These are phyloP conservation scores for Apostasia ramifera DNA, from an alignment of 106 monocot genomes.

Conservation along the genomic window DNA sequence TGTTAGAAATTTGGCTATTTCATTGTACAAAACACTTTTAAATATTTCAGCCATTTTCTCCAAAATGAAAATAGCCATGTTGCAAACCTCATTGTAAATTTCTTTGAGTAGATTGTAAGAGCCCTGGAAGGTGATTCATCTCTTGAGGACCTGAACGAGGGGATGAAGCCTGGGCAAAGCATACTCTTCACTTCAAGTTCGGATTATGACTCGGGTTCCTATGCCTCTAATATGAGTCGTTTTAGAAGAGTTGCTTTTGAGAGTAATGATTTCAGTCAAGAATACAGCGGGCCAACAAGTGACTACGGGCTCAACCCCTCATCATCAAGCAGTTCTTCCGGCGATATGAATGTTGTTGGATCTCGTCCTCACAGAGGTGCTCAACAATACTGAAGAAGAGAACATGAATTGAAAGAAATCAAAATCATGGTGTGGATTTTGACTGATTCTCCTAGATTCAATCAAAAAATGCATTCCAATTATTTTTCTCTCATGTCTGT, in stretches of 20 bases:
- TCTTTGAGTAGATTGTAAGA: slow-evolving; percentile 27
- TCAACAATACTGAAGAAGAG: background rate
- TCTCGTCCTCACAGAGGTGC: background rate
- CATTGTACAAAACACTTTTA: too few species aligned
- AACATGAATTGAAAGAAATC: background rate
- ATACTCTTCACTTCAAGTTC: slow-evolving; percentile 19
- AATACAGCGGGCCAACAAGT: slow-evolving; percentile 21
- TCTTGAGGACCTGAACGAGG: slow-evolving; percentile 22
- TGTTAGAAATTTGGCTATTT: too few species aligned
- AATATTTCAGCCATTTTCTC: too few species aligned
- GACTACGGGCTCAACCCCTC: slow-evolving; percentile 35
- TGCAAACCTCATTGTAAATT: background rate
- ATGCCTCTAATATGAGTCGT: slow-evolving; percentile 23
- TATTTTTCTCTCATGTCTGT: too few species aligned
- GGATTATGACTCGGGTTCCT: slow-evolving; percentile 20
- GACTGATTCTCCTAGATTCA: background rate
- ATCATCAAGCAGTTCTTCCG: slow-evolving; percentile 25
- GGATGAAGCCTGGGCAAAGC: slow-evolving; percentile 30
- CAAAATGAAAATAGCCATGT: too few species aligned
- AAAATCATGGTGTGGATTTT: background rate
- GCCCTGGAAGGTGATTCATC: slow-evolving; percentile 31
- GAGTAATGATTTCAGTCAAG: slow-evolving; percentile 20
- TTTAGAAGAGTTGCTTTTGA: slow-evolving; percentile 21
- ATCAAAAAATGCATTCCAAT: too few species aligned
- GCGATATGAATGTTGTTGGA: slow-evolving; percentile 4